These are phyloP conservation scores for Fragaria vesca DNA, from an alignment of 306 rosid genomes.

Conservation along the genomic window DNA sequence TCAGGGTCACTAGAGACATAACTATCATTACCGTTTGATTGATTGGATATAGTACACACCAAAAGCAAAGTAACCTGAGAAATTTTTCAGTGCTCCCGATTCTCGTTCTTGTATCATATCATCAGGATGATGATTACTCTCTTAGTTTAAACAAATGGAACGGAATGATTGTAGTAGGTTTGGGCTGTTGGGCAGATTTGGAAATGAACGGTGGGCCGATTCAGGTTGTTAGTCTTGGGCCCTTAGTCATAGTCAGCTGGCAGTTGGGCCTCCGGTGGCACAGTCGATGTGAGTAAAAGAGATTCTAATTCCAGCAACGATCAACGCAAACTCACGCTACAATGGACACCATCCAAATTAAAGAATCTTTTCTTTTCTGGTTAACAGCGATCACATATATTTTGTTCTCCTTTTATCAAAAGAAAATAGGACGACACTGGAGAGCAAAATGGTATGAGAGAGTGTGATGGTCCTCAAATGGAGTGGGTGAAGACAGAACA, in stretches of 20 bases:
- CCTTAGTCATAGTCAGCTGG: neutral
- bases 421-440: no score
- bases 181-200: neutral
- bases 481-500: neutral
- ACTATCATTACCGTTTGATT: neutral
- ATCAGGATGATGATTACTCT: constrained; percentile 8
- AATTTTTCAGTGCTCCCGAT: neutral
- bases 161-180: neutral
- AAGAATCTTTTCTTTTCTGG: neutral
- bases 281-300: neutral
- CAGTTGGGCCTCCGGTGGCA: neutral
- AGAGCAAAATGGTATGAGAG: neutral
- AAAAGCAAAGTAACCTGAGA: neutral
- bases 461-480: neutral
- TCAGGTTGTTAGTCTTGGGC: neutral
- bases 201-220: neutral
- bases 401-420: no score
- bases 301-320: neutral
- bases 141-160: neutral
- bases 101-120: constrained; percentile 6
- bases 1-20: neutral
- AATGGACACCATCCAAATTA: neutral
- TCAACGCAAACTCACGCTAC: constrained; percentile 8
- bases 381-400: neutral
- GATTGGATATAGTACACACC: neutral